Base-by-base conservation (phyloP, 495 filamentous ascomycete genomes). In the Aspergillus heteromorphus region DNA sequence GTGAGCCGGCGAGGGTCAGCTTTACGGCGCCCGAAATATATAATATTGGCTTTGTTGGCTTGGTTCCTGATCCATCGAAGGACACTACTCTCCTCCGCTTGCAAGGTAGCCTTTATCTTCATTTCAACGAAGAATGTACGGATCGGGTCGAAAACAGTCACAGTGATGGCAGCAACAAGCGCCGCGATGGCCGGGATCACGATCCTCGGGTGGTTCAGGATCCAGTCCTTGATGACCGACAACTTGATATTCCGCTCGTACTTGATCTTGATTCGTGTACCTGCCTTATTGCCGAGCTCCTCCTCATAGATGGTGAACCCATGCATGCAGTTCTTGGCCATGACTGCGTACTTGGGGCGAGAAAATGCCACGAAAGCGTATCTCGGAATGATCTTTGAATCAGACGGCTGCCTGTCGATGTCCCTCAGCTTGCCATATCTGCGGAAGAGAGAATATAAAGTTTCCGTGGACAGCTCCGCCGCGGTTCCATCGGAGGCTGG, bases 281-380 rank as follows among this genome's bases (percentile, higher is more conserved):
- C 84, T n/a, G 65, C 62, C 59, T 86, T 88, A 14, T 88, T 89
- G 36, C 89, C 90, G 6, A 86, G 86, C 29, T 75, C 71, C 40
- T 77, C 74, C 48, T 85, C 85, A 0, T 76, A 64, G 4, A 95
- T 77, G 4, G 77, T 76, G 57, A 87, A 89, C 0, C 93, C 95
- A 68, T 97, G 95, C 73, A 97, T 76, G 71, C 92, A 97, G 58
- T 95, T 97, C 55, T 87, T 85, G 8, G 92, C 92, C 80, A 91
- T 89, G 49, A 93, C 86, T 4, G 90, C 82, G 61, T 84, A 84
- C 34, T 86, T 79, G 17, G 86, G 76, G 8, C 76, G 72, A 6
- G 78, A 70, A 61, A 92, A 97, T 55, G 92, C 87, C 18, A 98
- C 68, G 42, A 78, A 81, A 3, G 93, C 90, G 71, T 79, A 95